Evolutionary conservation across 2,329 filamentous ascomycete genomes (phyloP).

Genomic region (Colletotrichum sansevieriae): DNA sequence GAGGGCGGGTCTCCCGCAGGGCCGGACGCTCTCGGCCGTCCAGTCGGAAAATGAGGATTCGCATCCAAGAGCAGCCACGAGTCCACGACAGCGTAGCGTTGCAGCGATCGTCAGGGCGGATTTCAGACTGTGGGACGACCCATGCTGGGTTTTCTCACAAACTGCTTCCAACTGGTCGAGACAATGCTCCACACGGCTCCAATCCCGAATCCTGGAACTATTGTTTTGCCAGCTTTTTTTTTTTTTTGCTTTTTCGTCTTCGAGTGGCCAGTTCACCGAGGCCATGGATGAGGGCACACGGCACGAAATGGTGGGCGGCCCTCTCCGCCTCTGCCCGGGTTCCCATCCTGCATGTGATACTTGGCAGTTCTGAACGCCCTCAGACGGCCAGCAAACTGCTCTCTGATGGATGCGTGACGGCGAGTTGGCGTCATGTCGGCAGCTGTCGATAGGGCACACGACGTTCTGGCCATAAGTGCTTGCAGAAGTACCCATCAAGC

Average conservation of each 20-base stretch:
- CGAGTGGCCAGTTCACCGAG: neutral
- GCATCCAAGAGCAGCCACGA: slow-evolving; percentile 20
- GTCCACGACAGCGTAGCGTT: slow-evolving; percentile 21
- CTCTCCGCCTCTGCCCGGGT: slow-evolving; percentile 15
- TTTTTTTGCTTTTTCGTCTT: neutral
- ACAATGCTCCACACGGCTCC: slow-evolving; percentile 30
- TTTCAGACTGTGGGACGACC: neutral
- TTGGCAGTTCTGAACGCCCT: slow-evolving; percentile 10
- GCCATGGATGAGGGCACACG: neutral
- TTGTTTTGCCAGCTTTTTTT: slow-evolving; percentile 16
- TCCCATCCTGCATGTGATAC: neutral
- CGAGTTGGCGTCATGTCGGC: slow-evolving; percentile 36
- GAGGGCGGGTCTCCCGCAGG: slow-evolving; percentile 27
- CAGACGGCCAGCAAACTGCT: slow-evolving; percentile 4
- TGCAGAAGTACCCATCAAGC: slow-evolving; percentile 16
- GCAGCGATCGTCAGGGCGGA: slow-evolving; percentile 39
- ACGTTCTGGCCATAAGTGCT: slow-evolving; percentile 36
- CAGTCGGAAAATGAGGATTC: slow-evolving; percentile 35
- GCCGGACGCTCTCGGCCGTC: slow-evolving; percentile 19
- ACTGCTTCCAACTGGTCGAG: slow-evolving; percentile 5
- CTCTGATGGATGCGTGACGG: slow-evolving; percentile 27
- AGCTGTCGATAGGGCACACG: slow-evolving; percentile 18
- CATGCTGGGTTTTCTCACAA: slow-evolving; percentile 24
- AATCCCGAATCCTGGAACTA: neutral
- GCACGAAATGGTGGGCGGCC: neutral